A percentile compares a stretch with the other conserved stretches of the same genome.
Evolutionary conservation across 345 rosid genomes (phyloP).

Genomic region (Barbarea vulgaris): DNA sequence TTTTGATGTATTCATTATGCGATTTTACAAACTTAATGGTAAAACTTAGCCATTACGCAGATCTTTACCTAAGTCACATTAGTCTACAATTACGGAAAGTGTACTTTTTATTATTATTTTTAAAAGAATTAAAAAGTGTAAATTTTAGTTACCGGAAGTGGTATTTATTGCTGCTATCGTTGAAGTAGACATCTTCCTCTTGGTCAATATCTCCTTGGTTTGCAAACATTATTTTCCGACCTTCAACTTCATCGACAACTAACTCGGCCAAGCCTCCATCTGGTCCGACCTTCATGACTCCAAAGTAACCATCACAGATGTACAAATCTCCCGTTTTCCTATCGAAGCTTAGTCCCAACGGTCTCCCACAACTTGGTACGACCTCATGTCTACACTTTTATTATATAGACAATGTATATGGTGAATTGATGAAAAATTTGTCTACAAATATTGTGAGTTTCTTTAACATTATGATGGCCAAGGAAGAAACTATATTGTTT

Average conservation of each 20-base stretch:
- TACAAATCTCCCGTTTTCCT: slow-evolving; percentile 67
- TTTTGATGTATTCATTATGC: too few relatives aligned
- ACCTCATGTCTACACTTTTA: slow-evolving; percentile 20
- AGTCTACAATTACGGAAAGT: neutral
- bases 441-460: too few relatives aligned
- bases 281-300: slow-evolving; percentile 67
- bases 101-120: too few relatives aligned
- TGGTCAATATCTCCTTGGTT: slow-evolving; percentile 73
- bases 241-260: slow-evolving; percentile 53
- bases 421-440: too few relatives aligned
- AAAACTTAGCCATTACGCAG: neutral
- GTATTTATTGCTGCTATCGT: slow-evolving; percentile 58
- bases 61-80: neutral
- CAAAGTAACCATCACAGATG: slow-evolving; percentile 80
- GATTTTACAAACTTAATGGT: too few relatives aligned
- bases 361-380: slow-evolving; percentile 76
- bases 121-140: too few relatives aligned
- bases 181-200: slow-evolving; percentile 62
- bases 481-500: too few relatives aligned
- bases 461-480: too few relatives aligned
- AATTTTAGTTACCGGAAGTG: neutral
- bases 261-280: slow-evolving; percentile 59
- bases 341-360: slow-evolving; percentile 64
- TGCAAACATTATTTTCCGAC: slow-evolving; percentile 53
- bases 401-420: too few relatives aligned